Evolutionary conservation across 1,284 basidiomycete species (phyloP), one percentile per base, ranked within the genome.

Genomic region (Schizopora paradoxa): DNA sequence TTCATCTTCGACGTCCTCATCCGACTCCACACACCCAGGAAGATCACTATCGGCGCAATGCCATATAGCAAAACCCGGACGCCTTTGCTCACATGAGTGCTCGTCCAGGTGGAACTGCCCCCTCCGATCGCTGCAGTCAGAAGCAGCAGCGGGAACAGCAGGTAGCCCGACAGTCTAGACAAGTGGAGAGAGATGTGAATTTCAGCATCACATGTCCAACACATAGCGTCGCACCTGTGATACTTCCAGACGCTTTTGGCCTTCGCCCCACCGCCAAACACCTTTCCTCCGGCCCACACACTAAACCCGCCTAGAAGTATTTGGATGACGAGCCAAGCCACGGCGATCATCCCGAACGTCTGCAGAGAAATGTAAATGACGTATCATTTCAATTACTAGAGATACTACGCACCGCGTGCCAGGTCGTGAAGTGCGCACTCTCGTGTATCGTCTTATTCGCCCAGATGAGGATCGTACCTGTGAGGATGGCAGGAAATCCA

Each of bases 351-450:
- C 3, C 53, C 56, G 37, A 56, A 47, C 8, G 45, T 43, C 48
- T 52, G 23, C 5, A 14, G 14, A 5, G 26, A 22, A 21, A 13
- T 7, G n/a, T 22, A 34, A 40, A 21, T 5, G 23, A n/a, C 22
- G 19, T 19, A 33, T 16, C n/a, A 31, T 1, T 11, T 21, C 18
- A 43, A 26, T 16, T 10, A 10, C 4, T 3, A 35, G 8, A 38
- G 6, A 22, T 10, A 47, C 51, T 45, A n/a, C n/a, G n/a, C 33
- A 55, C 54, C 21, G 51, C 54, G 45, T 58, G 56, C 53, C 48
- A 53, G 19, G 51, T 53, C 4, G 48, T 45, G 33, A 58, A 55
- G 41, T 58, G 56, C 8, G 28, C 8, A 27, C 36, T 38, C 21
- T 54, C 54, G 27, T 54, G 52, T 5, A 40, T 36, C 7, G 41